Conservation (phyloP, 208 protist genomes). For the Wallacemonas sp. region DNA sequence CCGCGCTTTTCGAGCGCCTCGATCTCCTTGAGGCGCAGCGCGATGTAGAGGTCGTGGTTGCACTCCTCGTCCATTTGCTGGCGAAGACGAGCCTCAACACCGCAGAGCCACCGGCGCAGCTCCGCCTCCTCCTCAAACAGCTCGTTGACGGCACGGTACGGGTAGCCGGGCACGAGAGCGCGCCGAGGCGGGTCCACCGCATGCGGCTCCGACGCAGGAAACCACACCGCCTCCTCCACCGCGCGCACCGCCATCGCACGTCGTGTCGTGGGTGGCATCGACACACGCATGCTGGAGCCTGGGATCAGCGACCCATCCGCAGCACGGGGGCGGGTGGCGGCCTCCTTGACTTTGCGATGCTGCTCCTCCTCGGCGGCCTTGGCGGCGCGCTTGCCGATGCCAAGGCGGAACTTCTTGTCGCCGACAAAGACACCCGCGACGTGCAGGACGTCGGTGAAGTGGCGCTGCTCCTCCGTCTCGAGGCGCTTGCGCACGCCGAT, state of each 20-base stretch:
- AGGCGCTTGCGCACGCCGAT: constrained; percentile 49
- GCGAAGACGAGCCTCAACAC: constrained; percentile 57
- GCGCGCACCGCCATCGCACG: constrained; percentile 34
- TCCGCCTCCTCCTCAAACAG: constrained; percentile 67
- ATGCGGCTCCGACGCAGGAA: constrained; percentile 35
- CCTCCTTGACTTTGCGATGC: constrained; percentile 10
- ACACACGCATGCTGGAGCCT: constrained; percentile 17
- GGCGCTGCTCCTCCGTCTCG: constrained; percentile 33
- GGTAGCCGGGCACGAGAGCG: constrained; percentile 39
- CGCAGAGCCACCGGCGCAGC: constrained; percentile 63
- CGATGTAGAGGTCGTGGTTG: constrained; percentile 44
- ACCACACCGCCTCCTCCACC: constrained; percentile 55
- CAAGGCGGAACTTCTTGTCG: constrained; percentile 41
- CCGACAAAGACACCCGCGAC: constrained; percentile 57
- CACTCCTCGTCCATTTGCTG: constrained; percentile 52
- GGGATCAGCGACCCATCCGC: not conserved
- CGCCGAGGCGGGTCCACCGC: constrained; percentile 29
- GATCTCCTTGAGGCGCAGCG: constrained; percentile 42
- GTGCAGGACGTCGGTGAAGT: constrained; percentile 63
- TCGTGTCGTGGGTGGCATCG: constrained; percentile 20
- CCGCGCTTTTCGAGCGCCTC: constrained; percentile 28
- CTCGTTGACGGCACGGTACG: constrained; percentile 39
- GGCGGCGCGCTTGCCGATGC: constrained; percentile 4
- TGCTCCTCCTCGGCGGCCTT: not conserved
- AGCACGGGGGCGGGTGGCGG: constrained; percentile 1